These are phyloP conservation scores for Tremella fuciformis DNA, from an alignment of 768 basidiomycete genomes.

Conservation along the genomic window DNA sequence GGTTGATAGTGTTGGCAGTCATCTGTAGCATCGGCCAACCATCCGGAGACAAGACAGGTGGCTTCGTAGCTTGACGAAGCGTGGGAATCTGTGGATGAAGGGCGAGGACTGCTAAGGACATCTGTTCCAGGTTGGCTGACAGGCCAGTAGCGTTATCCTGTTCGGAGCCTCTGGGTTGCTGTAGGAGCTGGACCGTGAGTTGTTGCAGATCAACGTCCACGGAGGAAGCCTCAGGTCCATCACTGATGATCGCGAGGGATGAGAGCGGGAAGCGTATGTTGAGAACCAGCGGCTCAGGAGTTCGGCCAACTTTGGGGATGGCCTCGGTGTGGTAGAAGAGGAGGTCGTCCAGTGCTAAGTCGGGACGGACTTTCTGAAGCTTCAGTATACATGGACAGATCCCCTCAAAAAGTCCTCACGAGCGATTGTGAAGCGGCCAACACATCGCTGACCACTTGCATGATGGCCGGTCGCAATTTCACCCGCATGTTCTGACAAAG, in stretches of 20 bases:
- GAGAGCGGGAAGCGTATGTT: too few species aligned
- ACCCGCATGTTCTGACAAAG: not conserved
- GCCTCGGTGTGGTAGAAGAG: slow-evolving; percentile 17
- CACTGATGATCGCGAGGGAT: too few species aligned
- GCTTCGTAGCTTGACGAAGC: not conserved
- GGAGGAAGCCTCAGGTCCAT: too few species aligned
- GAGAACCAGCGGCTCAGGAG: not conserved
- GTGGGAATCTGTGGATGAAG: not conserved
- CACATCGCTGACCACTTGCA: not conserved
- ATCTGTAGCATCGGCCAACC: slow-evolving; percentile 2
- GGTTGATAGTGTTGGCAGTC: not conserved
- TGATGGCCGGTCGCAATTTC: slow-evolving; percentile 6
- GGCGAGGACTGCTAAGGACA: not conserved
- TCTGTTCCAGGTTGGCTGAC: too few species aligned
- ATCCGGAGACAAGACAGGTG: not conserved
- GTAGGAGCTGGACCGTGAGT: too few species aligned
- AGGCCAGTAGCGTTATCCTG: too few species aligned
- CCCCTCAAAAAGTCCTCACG: too few species aligned
- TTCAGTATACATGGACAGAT: too few species aligned
- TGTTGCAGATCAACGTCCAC: too few species aligned
- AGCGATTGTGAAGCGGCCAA: not conserved
- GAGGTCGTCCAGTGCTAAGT: slow-evolving; percentile 19
- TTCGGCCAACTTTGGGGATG: slow-evolving; percentile 4
- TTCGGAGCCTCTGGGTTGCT: too few species aligned
- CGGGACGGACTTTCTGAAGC: not conserved